These are phyloP conservation scores for Leptosphaerulina australis DNA, from an alignment of 2,329 filamentous ascomycete genomes.

Conservation along the genomic window DNA sequence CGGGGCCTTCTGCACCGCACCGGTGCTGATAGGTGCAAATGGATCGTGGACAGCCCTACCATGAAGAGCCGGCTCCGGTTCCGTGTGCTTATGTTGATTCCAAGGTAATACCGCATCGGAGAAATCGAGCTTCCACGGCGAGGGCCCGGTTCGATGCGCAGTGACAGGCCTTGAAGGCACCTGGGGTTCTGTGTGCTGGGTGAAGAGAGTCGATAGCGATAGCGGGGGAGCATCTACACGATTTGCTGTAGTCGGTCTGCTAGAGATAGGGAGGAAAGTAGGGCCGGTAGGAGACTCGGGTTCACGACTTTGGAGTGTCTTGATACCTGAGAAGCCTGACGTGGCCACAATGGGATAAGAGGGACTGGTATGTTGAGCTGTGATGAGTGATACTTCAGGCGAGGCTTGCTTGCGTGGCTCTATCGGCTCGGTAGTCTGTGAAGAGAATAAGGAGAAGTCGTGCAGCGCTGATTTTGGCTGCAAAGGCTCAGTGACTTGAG, in stretches of 20 bases:
- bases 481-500: slow-evolving; percentile 29
- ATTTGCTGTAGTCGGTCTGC: slow-evolving; percentile 40
- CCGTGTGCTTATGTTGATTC: slow-evolving; percentile 44
- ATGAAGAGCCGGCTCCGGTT: slow-evolving; percentile 3
- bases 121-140: slow-evolving; percentile 44
- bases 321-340: slow-evolving; percentile 34
- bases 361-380: slow-evolving; percentile 40
- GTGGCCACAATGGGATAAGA: slow-evolving; percentile 17
- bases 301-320: slow-evolving; percentile 38
- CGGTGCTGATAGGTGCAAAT: slow-evolving; percentile 33
- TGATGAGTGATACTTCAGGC: slow-evolving; percentile 33
- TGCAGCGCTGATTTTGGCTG: slow-evolving; percentile 21
- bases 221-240: slow-evolving; percentile 25
- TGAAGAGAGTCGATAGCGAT: slow-evolving; percentile 35
- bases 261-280: slow-evolving; percentile 40
- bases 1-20: slow-evolving; percentile 37
- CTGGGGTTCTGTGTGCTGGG: slow-evolving; percentile 39
- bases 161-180: slow-evolving; percentile 39
- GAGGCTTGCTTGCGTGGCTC: slow-evolving; percentile 24
- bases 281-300: slow-evolving; percentile 46
- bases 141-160: slow-evolving; percentile 32
- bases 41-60: slow-evolving; percentile 31
- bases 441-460: slow-evolving; percentile 28
- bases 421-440: slow-evolving; percentile 36
- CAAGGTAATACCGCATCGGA: slow-evolving; percentile 55